phyloP scores from a whole-genome alignment of 2,329 filamentous ascomycete species.

The Talaromyces sp. region DNA sequence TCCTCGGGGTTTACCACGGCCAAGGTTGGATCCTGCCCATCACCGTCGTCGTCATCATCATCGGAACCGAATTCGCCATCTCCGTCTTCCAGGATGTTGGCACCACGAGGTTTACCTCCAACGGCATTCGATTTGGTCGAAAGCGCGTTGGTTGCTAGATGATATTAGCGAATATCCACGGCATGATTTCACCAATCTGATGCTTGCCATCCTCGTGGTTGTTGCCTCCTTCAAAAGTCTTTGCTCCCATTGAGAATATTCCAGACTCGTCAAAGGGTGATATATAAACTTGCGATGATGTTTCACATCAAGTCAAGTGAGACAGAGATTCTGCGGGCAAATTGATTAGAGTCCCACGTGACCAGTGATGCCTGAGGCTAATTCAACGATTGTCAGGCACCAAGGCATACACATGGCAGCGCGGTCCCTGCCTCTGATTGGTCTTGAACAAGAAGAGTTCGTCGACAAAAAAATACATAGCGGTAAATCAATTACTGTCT shows the following conservation, averaged over 20 bases:
- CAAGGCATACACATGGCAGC: no score
- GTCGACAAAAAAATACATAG: not conserved
- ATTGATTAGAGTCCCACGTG: not conserved
- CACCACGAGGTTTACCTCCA: slow-evolving; percentile 44
- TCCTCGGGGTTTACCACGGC: slow-evolving; percentile 21
- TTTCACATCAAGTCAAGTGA: not conserved
- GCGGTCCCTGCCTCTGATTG: no score
- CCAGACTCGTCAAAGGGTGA: not conserved
- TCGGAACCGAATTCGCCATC: slow-evolving; percentile 41
- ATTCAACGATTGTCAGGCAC: not conserved
- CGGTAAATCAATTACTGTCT: not conserved
- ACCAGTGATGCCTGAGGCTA: not conserved
- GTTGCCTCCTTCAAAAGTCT: slow-evolving; percentile 15
- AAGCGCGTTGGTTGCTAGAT: slow-evolving; percentile 10
- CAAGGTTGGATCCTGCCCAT: slow-evolving; percentile 22
- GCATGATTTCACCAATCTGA: not conserved
- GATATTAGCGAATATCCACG: not conserved
- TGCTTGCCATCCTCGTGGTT: slow-evolving; percentile 16
- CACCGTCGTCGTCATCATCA: slow-evolving; percentile 25
- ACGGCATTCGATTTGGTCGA: slow-evolving; percentile 24
- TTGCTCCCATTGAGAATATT: slow-evolving; percentile 15
- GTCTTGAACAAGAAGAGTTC: not conserved
- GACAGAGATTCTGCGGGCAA: not conserved
- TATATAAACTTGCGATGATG: not conserved
- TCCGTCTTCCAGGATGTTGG: slow-evolving; percentile 42